phyloP scores from a whole-genome alignment of 495 filamentous ascomycete species.

The Amniculicola lignicola region DNA sequence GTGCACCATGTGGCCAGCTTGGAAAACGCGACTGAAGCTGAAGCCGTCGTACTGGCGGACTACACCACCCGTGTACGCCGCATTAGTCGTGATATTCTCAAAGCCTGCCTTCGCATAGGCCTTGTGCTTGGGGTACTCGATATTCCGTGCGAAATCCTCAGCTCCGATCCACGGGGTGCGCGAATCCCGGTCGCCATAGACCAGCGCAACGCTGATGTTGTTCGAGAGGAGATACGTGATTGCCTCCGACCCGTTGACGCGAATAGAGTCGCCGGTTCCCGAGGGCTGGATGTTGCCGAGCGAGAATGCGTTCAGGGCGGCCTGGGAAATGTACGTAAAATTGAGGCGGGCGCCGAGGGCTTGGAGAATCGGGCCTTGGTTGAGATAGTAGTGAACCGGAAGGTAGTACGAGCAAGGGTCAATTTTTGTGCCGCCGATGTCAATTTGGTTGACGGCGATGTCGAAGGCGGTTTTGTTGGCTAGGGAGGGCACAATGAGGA shows the following conservation, averaged over 20 bases:
- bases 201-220: neutral
- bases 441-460: too few relatives aligned
- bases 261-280: neutral
- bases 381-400: too few relatives aligned
- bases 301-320: neutral
- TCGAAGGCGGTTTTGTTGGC: too few relatives aligned
- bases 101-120: neutral
- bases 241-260: neutral
- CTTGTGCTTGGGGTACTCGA: neutral
- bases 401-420: too few relatives aligned
- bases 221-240: neutral
- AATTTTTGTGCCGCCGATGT: too few relatives aligned
- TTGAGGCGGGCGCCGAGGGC: too few relatives aligned
- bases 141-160: neutral
- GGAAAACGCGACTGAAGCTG: neutral
- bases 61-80: neutral
- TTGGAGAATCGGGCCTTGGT: too few relatives aligned
- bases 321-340: conserved; percentile 17
- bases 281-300: neutral
- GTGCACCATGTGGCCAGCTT: neutral
- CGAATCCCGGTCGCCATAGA: neutral
- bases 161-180: neutral
- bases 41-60: neutral
- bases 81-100: neutral
- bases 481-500: too few relatives aligned